Base-by-base conservation (phyloP, 164 flowering plant genomes). In the Liquidambar formosana region DNA sequence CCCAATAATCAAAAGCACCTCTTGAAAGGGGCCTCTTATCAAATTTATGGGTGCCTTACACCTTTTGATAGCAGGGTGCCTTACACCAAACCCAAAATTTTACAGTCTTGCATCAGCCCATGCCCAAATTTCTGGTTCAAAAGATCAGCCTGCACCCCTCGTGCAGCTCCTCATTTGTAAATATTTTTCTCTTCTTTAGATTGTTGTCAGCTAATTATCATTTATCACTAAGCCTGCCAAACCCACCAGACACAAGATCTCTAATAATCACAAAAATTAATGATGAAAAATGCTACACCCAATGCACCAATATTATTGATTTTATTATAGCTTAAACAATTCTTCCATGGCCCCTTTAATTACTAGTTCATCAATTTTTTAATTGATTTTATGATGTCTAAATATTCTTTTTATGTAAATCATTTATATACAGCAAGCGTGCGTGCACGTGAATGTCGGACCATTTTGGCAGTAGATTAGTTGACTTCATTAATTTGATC, bases 361-460 rank as follows among this genome's bases (percentile, higher is more conserved):
- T 15, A 49, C n/a, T n/a, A n/a, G n/a, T n/a, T n/a, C n/a, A 18
- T 1, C 14, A 49, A 15, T 13, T 49, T 49, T 49, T 49, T 15
- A 5, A 12, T 4, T 49, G 53, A 49, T 49, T 49, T 5, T 1
- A 49, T 49, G 12, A 49, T 49, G n/a, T n/a, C n/a, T n/a, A n/a
- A n/a, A n/a, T n/a, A n/a, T n/a, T n/a, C n/a, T n/a, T n/a, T 22
- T 33, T 8, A 48, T 60, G 65, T n/a, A 63, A 61, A 75, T 67
- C 0, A 63, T 66, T 38, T 26, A 58, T 56, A n/a, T n/a, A n/a
- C n/a, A n/a, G n/a, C n/a, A n/a, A n/a, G n/a, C n/a, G n/a, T n/a
- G n/a, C n/a, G 68, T 68, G 66, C 79, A 75, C 79, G 79, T 79
- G 76, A 63, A 73, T 78, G 78, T 74, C 65, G 67, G 75, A 69